Percentiles rank a stretch among this genome's conserved stretches.
phyloP scores from a whole-genome alignment of 345 rosid species.

The Linum lewisii region DNA sequence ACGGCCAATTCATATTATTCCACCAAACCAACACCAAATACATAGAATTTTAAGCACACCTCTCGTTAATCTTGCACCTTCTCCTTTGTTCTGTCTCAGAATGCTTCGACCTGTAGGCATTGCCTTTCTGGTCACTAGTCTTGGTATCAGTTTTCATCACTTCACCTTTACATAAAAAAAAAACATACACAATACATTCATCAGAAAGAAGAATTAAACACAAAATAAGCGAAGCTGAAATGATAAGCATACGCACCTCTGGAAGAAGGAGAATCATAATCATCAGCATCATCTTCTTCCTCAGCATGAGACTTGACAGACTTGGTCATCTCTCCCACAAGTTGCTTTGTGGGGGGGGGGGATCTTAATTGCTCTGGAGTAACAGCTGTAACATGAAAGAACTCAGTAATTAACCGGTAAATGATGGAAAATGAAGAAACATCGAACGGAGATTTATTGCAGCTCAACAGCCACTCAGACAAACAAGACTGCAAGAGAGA shows the following conservation, averaged over 20 bases:
- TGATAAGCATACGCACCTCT: conserved; percentile 22
- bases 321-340: conserved; percentile 30
- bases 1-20: not conserved
- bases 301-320: conserved; percentile 33
- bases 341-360: no score
- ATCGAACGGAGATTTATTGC: no score
- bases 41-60: conserved; percentile 19
- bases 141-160: conserved; percentile 28
- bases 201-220: not conserved
- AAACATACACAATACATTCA: not conserved
- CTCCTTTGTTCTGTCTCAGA: conserved; percentile 88
- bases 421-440: not conserved
- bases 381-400: not conserved
- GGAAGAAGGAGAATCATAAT: conserved; percentile 34
- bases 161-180: conserved; percentile 18
- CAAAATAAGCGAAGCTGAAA: not conserved
- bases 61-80: conserved; percentile 79
- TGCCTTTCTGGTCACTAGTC: conserved; percentile 32
- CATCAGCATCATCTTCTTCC: conserved; percentile 47
- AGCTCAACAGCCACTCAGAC: no score
- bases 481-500: not conserved
- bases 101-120: conserved; percentile 50
- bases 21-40: no score
- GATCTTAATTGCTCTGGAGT: not conserved
- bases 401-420: not conserved